Base-by-base conservation (phyloP, 371 early-diverging fungal species). In the Vittaforma corneae region DNA sequence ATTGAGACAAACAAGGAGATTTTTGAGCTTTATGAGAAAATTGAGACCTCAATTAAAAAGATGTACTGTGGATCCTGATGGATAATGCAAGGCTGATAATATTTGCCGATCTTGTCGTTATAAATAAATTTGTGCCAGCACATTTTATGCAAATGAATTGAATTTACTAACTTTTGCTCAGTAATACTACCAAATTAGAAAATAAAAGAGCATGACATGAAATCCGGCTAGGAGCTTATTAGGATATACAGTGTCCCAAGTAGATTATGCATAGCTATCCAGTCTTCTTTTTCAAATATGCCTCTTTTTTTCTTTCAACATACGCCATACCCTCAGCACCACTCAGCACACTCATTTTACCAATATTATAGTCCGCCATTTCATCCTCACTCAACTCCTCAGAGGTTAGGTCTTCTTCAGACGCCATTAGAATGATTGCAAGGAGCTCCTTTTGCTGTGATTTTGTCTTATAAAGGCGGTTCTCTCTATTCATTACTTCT, bases 391-490 rank as follows among this genome's bases (percentile, higher is more conserved):
- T n/a, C n/a, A 32, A 84, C 20, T 84, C 83, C 62, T 80, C 81
- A 62, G 58, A 63, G 52, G 68, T 55, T 4, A 76, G 72, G n/a
- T 77, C 82, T 28, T 72, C 63, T 61, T 88, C 90, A 22, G 85
- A 83, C 1, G 88, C 86, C 68, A 89, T 73, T 18, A 91, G 77
- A 1, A 95, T 88, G 0, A 86, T 83, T 47, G 88, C 86, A 45
- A 97, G 80, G 4, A 95, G 83, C 75, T 87, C 87, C 77, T 87
- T 81, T 66, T 94, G 93, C 62, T 88, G 85, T 42, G 81, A 77
- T 28, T 82, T 81, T 0, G 87, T 85, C 60, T 82, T 82, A 67
- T 86, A 90, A 0, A 85, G 86, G 6, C 88, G 80, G 2, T 83
- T 82, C 0, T 82, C 82, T 60, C 82, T 84, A 11, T 80, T 80